Conservation (phyloP, 2,329 filamentous ascomycete genomes). For the Xylariaceae sp. region DNA sequence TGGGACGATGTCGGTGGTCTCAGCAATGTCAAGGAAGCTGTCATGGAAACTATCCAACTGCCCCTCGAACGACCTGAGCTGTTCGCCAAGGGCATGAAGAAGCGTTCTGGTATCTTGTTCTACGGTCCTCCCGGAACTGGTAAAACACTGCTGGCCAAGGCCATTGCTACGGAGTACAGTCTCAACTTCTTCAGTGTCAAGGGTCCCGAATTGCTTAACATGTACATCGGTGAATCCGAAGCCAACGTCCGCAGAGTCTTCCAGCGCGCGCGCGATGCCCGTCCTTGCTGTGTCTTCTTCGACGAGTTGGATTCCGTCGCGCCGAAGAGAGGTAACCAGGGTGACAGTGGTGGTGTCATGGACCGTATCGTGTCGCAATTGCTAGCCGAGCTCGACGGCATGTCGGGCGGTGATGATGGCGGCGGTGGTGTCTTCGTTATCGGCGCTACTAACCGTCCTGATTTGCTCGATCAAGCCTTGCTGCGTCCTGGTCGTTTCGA, state of each 20-base stretch:
- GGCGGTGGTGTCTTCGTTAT: conserved; percentile 90
- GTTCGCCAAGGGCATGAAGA: conserved; percentile 97
- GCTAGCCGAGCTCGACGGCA: conserved; percentile 90
- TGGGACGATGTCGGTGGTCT: conserved; percentile 96
- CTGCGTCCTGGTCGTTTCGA: conserved; percentile 89
- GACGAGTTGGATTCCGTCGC: conserved; percentile 91
- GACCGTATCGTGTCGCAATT: conserved; percentile 94
- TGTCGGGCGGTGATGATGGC: conserved; percentile 85
- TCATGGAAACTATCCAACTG: conserved; percentile 92
- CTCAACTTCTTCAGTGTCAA: conserved; percentile 95
- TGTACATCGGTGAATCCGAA: conserved; percentile 94
- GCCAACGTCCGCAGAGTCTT: conserved; percentile 87
- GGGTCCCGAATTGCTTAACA: conserved; percentile 84
- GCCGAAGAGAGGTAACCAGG: conserved; percentile 93
- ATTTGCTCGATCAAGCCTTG: conserved; percentile 84
- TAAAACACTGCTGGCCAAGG: conserved; percentile 88
- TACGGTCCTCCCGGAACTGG: conserved; percentile 88
- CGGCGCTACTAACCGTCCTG: conserved; percentile 89
- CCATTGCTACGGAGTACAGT: conserved; percentile 88
- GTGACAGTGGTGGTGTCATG: conserved; percentile 96
- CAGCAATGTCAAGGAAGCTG: conserved; percentile 91
- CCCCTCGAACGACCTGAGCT: conserved; percentile 87
- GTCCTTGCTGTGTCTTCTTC: conserved; percentile 89
- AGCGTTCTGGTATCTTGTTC: conserved; percentile 87
- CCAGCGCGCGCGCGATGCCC: conserved; percentile 76